phyloP scores from a whole-genome alignment of 371 early-diverging fungal genomes.

The Mucor racemosus region DNA sequence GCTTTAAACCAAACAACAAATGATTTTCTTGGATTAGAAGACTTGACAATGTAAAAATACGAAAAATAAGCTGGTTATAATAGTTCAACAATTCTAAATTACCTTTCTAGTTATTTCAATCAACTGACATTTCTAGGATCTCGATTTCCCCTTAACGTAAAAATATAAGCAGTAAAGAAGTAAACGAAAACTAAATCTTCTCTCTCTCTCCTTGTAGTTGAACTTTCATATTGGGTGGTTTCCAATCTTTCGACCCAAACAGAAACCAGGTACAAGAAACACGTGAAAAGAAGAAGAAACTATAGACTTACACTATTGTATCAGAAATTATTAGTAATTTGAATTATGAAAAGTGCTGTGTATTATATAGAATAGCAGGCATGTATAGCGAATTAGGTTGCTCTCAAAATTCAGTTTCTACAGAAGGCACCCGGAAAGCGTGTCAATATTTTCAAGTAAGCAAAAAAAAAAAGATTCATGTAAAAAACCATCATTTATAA shows the following conservation, averaged over 20 bases:
- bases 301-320: neutral
- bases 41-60: conserved; percentile 33
- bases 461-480: neutral
- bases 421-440: conserved; percentile 78
- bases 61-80: neutral
- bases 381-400: conserved; percentile 80
- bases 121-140: conserved; percentile 49
- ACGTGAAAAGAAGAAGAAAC: conserved; percentile 19
- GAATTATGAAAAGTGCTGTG: conserved; percentile 80
- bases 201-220: conserved; percentile 3
- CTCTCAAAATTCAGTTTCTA: conserved; percentile 63
- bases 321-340: conserved; percentile 54
- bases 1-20: conserved; percentile 19
- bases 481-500: neutral
- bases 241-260: conserved; percentile 24
- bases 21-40: conserved; percentile 27
- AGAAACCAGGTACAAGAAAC: conserved; percentile 22
- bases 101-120: conserved; percentile 40
- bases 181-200: neutral
- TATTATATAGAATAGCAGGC: conserved; percentile 85
- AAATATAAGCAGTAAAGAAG: neutral
- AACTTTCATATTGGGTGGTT: conserved; percentile 29
- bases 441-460: conserved; percentile 78
- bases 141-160: conserved; percentile 51
- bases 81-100: neutral